Base-by-base conservation (phyloP, 2,329 filamentous ascomycete species). In the Daldinia sp. region DNA sequence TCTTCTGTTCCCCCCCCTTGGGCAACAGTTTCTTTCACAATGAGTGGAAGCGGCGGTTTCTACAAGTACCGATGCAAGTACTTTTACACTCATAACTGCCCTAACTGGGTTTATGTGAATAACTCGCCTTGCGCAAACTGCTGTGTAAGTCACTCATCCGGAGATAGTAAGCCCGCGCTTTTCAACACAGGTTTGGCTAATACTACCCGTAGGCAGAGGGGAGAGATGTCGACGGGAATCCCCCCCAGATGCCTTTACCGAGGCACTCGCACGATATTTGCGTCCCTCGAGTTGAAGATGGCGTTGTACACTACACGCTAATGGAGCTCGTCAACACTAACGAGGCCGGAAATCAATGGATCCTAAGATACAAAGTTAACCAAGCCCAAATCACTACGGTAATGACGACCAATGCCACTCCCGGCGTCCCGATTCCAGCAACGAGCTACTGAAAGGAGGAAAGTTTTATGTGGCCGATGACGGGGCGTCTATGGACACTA, bases 31-130 rank as follows among this genome's bases (percentile, higher is more conserved):
- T 53, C 30, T 58, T 32, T 58, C 51, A 70, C 45, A 10, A 79
- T 79, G 78, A 78, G 76, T 51, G 75, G 77, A 45, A 76, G 76
- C 66, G 80, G 81, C 43, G 80, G 80, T 34, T 83, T 79, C 63
- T 84, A 83, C 71, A 84, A 81, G 75, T 85, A 83, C 72, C 78
- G 81, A 39, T 85, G 83, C 79, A 85, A 83, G 74, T 82, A 84
- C 76, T 84, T 82, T 68, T 79, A 79, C 59, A 79, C 80, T 27
- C 77, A 83, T 70, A 80, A 84, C 65, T 85, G 83, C 67, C 78
- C 76, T 4, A 81, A 85, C 67, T 85, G 83, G 83, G 83, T 85
- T 9, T 84, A 82, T 74, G 78, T 85, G 15, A 82, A 83, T 55
- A 80, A 82, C 55, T 76, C 80, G 32, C 76, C 81, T 9, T 85